Evolutionary conservation across 2,329 filamentous ascomycete species (phyloP).

Genomic region (Westerdykella sp.): DNA sequence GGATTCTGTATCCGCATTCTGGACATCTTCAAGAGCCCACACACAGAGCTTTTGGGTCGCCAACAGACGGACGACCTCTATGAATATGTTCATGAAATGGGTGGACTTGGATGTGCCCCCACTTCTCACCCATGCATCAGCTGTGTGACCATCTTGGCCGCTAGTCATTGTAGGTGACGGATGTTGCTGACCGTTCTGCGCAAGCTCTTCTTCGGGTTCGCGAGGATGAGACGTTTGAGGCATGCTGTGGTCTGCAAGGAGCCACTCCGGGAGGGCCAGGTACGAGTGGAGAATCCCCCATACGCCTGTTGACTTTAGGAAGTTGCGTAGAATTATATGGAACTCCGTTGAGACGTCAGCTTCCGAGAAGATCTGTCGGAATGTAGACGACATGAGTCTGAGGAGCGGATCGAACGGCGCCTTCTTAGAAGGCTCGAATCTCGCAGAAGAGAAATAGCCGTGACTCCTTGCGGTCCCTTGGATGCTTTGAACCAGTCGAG

Average conservation of each 20-base stretch:
- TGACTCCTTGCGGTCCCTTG: constrained; percentile 51
- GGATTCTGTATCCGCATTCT: constrained; percentile 84
- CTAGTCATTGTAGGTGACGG: constrained; percentile 34
- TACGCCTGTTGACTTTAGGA: constrained; percentile 47
- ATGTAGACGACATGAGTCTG: constrained; percentile 54
- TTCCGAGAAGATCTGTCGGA: constrained; percentile 61
- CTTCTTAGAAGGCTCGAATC: constrained; percentile 54
- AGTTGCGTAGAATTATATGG: constrained; percentile 52
- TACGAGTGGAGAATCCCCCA: constrained; percentile 53
- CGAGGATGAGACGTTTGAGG: constrained; percentile 21
- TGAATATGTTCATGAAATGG: constrained; percentile 77
- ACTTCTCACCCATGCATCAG: constrained; percentile 43
- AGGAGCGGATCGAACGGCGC: constrained; percentile 58
- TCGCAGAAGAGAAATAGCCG: constrained; percentile 56
- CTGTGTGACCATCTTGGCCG: constrained; percentile 32
- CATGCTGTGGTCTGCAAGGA: constrained; percentile 29
- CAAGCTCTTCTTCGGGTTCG: constrained; percentile 13
- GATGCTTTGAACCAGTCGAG: constrained; percentile 53
- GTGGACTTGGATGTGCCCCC: constrained; percentile 50
- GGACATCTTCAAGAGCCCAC: constrained; percentile 81
- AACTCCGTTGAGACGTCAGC: constrained; percentile 57
- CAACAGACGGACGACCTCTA: constrained; percentile 78
- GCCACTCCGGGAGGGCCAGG: constrained; percentile 63
- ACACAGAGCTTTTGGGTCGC: constrained; percentile 81
- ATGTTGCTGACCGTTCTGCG: constrained; percentile 12